Evolutionary conservation across 345 rosid species (phyloP).

Genomic region (Streptanthus diversifolius): DNA sequence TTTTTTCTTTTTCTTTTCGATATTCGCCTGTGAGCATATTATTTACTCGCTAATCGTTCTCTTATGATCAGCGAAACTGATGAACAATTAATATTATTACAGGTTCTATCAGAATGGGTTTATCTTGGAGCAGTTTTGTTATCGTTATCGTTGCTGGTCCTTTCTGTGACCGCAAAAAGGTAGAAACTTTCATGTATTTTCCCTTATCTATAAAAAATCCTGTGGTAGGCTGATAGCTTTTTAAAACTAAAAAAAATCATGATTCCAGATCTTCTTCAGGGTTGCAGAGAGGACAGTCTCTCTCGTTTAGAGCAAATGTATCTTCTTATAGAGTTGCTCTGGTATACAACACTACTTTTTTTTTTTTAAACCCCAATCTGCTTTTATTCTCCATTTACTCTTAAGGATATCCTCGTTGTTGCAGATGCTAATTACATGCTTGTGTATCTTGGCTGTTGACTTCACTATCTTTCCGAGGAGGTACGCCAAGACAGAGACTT

Average conservation of each 20-base stretch:
- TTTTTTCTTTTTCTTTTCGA: not conserved
- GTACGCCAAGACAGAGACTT: slow-evolving; percentile 84
- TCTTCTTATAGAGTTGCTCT: slow-evolving; percentile 63
- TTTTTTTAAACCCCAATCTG: not conserved
- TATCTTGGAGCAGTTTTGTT: slow-evolving; percentile 41
- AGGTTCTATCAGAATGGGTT: slow-evolving; percentile 81
- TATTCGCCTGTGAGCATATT: not conserved
- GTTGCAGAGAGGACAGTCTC: slow-evolving; percentile 34
- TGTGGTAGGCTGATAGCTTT: slow-evolving; percentile 1
- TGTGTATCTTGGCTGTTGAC: slow-evolving; percentile 92
- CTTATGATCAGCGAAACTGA: not conserved
- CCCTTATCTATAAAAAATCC: not conserved
- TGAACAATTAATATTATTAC: slow-evolving; percentile 10
- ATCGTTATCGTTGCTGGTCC: slow-evolving; percentile 32
- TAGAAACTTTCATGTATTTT: slow-evolving; percentile 40
- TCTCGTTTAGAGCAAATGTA: slow-evolving; percentile 47
- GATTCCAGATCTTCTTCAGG: slow-evolving; percentile 42
- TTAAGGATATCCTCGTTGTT: slow-evolving; percentile 17
- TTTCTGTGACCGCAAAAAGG: slow-evolving; percentile 57
- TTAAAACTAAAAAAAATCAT: not conserved
- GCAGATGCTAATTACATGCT: slow-evolving; percentile 78
- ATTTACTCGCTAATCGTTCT: not conserved
- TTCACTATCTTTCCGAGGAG: slow-evolving; percentile 81
- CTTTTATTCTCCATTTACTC: slow-evolving; percentile 2
- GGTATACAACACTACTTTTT: slow-evolving; percentile 38